Conservation (phyloP, 1,284 basidiomycete species). For the Marasmius oreades region DNA sequence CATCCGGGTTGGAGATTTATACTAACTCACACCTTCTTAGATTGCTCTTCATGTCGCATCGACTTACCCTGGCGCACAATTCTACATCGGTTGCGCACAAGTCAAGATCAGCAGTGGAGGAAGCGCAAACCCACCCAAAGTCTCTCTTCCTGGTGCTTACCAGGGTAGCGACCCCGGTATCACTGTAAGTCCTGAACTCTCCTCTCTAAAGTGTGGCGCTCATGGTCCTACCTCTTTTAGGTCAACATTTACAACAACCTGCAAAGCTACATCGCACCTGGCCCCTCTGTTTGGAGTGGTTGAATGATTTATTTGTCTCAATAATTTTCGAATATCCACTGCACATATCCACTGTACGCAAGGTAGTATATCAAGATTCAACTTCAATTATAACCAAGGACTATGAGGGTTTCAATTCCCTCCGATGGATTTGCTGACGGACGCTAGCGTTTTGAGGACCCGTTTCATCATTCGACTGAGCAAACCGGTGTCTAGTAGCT, state of each 20-base stretch:
- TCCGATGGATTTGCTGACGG: too few relatives aligned
- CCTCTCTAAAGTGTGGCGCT: too few relatives aligned
- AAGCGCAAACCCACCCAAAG: conserved; percentile 41
- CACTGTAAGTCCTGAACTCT: conserved; percentile 30
- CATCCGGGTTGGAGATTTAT: not conserved
- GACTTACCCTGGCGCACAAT: conserved; percentile 33
- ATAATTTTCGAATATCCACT: too few relatives aligned
- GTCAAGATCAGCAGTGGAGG: conserved; percentile 42
- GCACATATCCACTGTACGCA: too few relatives aligned
- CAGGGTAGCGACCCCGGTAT: conserved; percentile 43
- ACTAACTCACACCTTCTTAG: conserved; percentile 11
- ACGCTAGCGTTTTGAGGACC: too few relatives aligned
- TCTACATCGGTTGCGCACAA: conserved; percentile 38
- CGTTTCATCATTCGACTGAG: too few relatives aligned
- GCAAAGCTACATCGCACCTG: conserved; percentile 37
- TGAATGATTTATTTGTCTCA: conserved; percentile 19
- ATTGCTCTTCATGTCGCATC: conserved; percentile 32
- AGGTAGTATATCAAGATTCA: not conserved
- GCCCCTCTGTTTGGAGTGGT: conserved; percentile 33
- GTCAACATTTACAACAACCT: conserved; percentile 51
- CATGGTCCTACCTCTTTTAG: too few relatives aligned
- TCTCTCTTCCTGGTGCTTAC: conserved; percentile 45
- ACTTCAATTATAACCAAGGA: too few relatives aligned
- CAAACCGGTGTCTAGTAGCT: too few relatives aligned
- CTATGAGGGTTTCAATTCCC: too few relatives aligned